Percentiles rank a stretch among this genome's conserved stretches.
These are phyloP conservation scores for Adenanthera pavonina DNA, from an alignment of 306 rosid genomes.

Conservation along the genomic window DNA sequence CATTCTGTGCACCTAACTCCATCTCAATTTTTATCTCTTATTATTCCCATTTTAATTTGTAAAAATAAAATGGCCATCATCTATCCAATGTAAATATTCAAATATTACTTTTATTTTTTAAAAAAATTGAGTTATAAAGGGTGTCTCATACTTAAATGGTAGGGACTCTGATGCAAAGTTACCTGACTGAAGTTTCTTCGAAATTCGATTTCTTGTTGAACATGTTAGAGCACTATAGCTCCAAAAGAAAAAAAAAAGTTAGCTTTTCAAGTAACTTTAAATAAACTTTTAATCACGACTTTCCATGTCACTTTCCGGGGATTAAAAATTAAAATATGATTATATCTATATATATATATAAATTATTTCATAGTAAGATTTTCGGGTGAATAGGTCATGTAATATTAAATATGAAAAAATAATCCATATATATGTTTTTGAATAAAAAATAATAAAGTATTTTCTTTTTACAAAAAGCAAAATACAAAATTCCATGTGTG, in stretches of 20 bases:
- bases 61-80: not conserved
- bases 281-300: not conserved
- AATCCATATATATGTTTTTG: no score
- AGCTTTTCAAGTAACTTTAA: not conserved
- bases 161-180: not conserved
- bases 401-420: no score
- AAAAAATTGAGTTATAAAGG: no score
- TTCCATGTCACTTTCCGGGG: not conserved
- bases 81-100: not conserved
- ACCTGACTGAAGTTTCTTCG: not conserved
- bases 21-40: not conserved
- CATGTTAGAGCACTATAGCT: not conserved
- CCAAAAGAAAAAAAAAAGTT: no score
- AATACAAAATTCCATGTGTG: no score
- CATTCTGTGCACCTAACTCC: not conserved
- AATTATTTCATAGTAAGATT: not conserved
- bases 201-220: not conserved
- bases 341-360: not conserved
- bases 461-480: no score
- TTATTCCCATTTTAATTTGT: not conserved
- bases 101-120: not conserved
- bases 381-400: not conserved
- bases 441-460: no score
- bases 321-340: not conserved
- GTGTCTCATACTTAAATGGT: not conserved